Conservation (phyloP, 23 red algal species). For the Gracilaria gracilis region DNA sequence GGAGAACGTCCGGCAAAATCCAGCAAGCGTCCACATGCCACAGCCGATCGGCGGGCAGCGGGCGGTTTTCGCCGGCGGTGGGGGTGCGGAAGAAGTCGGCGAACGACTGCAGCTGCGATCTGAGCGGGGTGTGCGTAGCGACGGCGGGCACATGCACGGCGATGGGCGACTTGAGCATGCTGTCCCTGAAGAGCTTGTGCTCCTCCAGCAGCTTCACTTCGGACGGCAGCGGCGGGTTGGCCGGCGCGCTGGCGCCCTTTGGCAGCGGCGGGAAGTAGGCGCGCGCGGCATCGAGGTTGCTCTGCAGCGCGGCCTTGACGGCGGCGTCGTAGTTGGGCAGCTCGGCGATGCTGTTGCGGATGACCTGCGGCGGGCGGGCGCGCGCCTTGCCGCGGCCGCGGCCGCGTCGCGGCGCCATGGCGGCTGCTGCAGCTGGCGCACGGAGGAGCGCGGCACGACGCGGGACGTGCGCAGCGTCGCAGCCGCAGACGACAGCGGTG, state of each 20-base stretch:
- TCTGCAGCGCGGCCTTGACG: not conserved
- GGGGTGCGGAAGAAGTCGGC: not conserved
- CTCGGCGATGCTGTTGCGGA: constrained; percentile 57
- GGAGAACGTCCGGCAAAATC: constrained; percentile 43
- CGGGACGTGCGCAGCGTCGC: too few species aligned
- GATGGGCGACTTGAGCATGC: constrained; percentile 13
- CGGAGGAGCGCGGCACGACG: too few species aligned
- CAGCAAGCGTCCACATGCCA: constrained; percentile 38
- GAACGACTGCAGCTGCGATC: constrained; percentile 1
- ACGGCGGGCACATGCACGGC: constrained; percentile 10
- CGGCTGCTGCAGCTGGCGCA: not conserved
- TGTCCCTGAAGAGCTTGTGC: not conserved
- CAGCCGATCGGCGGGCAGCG: not conserved
- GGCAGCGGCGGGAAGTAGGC: constrained; percentile 39
- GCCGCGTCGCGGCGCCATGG: constrained; percentile 53
- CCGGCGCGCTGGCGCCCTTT: not conserved
- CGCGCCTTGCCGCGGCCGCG: constrained; percentile 52
- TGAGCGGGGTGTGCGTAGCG: not conserved
- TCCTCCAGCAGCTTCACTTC: constrained; percentile 20
- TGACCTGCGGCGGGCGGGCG: constrained; percentile 53
- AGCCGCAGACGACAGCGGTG: too few species aligned
- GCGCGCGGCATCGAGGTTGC: constrained; percentile 53
- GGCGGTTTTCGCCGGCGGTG: not conserved
- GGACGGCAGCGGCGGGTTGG: constrained; percentile 5
- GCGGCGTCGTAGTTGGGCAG: constrained; percentile 40